phyloP scores from a whole-genome alignment of 2,329 filamentous ascomycete species.

The Iodosphaeria phyllophila region DNA sequence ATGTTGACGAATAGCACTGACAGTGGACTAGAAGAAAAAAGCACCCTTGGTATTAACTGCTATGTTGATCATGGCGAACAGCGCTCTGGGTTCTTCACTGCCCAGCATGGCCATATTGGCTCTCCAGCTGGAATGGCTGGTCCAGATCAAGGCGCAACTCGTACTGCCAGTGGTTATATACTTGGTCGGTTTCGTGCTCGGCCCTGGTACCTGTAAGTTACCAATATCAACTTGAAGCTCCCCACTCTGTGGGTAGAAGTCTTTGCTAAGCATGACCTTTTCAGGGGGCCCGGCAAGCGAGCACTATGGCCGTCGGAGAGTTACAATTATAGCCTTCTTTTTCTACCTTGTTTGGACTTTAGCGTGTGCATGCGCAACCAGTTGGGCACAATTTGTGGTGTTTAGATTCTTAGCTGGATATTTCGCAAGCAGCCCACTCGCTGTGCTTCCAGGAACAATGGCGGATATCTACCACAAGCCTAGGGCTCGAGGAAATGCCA shows the following conservation, averaged over 20 bases:
- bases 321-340: slow-evolving; percentile 25
- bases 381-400: slow-evolving; percentile 30
- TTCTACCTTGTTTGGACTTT: slow-evolving; percentile 32
- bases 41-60: slow-evolving; percentile 30
- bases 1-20: not conserved
- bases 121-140: slow-evolving; percentile 36
- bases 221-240: not conserved
- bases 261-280: slow-evolving; percentile 16
- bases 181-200: slow-evolving; percentile 44
- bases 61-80: slow-evolving; percentile 45
- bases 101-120: slow-evolving; percentile 42
- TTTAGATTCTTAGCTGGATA: slow-evolving; percentile 35
- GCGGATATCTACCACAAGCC: slow-evolving; percentile 46
- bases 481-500: slow-evolving; percentile 34
- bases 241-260: too few relatives aligned
- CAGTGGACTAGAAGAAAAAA: slow-evolving; percentile 28
- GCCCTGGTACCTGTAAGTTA: slow-evolving; percentile 13
- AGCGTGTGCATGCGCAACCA: slow-evolving; percentile 34
- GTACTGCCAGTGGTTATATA: slow-evolving; percentile 44
- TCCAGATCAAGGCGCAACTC: slow-evolving; percentile 25
- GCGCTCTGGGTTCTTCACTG: slow-evolving; percentile 45
- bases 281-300: slow-evolving; percentile 49
- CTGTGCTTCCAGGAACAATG: slow-evolving; percentile 42
- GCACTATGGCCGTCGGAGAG: slow-evolving; percentile 35
- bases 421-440: slow-evolving; percentile 38